These are phyloP conservation scores for Diaporthe citrichinensis DNA, from an alignment of 2,329 filamentous ascomycete species.

Conservation along the genomic window DNA sequence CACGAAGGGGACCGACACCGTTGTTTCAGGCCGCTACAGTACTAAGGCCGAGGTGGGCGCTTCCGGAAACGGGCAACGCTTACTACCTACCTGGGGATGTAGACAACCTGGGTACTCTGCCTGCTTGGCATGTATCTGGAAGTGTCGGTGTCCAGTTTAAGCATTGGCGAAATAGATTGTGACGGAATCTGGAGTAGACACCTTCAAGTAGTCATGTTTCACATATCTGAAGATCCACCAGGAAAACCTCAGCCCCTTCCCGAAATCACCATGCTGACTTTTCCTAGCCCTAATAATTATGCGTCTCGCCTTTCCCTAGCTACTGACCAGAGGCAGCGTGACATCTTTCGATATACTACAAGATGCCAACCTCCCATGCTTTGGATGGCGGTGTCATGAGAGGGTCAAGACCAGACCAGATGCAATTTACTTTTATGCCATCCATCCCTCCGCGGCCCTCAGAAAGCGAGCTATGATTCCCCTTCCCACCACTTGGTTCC, in stretches of 20 bases:
- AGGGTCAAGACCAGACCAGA: background rate
- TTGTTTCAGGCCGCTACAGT: slow-evolving; percentile 20
- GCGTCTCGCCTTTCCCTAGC: background rate
- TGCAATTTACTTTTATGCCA: background rate
- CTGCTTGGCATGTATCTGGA: background rate
- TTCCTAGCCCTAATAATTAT: slow-evolving; percentile 11
- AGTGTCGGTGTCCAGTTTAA: slow-evolving; percentile 5
- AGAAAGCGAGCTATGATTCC: background rate
- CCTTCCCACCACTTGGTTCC: background rate
- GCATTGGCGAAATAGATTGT: background rate
- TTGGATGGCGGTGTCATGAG: background rate
- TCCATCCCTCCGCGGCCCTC: background rate
- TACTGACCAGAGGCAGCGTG: background rate
- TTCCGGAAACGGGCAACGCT: background rate
- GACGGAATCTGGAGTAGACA: background rate
- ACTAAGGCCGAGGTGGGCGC: background rate
- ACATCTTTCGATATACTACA: background rate
- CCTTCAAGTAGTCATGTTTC: background rate
- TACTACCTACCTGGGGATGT: background rate
- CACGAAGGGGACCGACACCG: background rate
- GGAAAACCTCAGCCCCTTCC: background rate
- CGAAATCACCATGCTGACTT: background rate
- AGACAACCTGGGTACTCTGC: background rate
- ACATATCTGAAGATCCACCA: background rate
- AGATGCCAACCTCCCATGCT: background rate